Evolutionary conservation across 805 yeast species (phyloP).

Genomic region (Candida berthetii): DNA sequence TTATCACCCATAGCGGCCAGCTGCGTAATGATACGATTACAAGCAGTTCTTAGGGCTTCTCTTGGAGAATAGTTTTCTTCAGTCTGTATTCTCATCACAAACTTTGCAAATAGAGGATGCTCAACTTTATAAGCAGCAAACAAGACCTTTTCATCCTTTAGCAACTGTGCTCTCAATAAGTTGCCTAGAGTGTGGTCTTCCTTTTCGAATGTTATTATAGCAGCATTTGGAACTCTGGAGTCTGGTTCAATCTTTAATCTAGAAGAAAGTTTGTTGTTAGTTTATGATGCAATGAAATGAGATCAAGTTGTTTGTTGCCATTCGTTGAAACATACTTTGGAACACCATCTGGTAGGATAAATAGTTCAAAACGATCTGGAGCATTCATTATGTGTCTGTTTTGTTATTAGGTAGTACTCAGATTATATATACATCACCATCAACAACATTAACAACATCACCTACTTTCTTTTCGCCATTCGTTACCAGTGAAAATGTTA

Average conservation of each 20-base stretch:
- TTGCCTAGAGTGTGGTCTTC: conserved; percentile 98
- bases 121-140: conserved; percentile 98
- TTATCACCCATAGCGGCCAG: conserved; percentile 67
- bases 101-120: conserved; percentile 95
- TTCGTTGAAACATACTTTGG: conserved; percentile 58
- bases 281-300: neutral
- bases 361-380: conserved; percentile 97
- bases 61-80: conserved; percentile 92
- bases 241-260: conserved; percentile 87
- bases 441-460: no score
- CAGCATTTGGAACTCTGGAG: conserved; percentile 91
- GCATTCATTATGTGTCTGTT: conserved; percentile 93
- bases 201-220: conserved; percentile 86
- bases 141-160: conserved; percentile 81
- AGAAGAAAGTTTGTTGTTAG: conserved; percentile 6
- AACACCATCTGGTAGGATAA: conserved; percentile 95
- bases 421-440: no score
- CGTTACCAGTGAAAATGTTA: no score
- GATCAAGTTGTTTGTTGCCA: no score
- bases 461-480: no score
- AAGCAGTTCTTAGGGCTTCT: conserved; percentile 86
- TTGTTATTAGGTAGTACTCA: no score
- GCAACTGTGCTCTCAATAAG: conserved; percentile 76
- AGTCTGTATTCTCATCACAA: conserved; percentile 90
- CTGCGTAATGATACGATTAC: conserved; percentile 75